Conservation (phyloP, 441 rosid species). For the Arabidopsis lyrata region DNA sequence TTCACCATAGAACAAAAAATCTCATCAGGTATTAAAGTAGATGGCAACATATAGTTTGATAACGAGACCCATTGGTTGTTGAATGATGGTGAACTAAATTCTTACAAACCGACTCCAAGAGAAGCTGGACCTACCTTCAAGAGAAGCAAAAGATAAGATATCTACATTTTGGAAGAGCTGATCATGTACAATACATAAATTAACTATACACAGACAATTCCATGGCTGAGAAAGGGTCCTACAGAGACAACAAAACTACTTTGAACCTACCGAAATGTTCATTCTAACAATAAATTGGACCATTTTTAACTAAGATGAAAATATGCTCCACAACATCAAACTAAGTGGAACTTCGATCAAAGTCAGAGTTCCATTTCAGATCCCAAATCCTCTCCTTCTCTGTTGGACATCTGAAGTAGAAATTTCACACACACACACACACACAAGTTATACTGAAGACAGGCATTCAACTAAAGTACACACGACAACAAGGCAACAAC, state of each 20-base stretch:
- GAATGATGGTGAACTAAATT: not conserved
- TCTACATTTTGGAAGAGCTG: not conserved
- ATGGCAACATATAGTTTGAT: conserved; percentile 19
- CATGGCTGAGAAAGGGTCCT: not conserved
- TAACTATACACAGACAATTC: conserved; percentile 15
- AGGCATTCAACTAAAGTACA: not conserved
- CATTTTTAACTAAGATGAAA: not conserved
- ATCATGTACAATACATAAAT: not conserved
- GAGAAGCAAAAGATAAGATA: conserved; percentile 12
- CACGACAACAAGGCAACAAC: conserved; percentile 4
- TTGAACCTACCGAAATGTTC: not conserved
- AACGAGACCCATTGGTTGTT: not conserved
- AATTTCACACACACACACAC: not conserved
- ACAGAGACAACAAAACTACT: conserved; percentile 18
- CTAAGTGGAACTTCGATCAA: not conserved
- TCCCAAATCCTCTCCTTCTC: conserved; percentile 10
- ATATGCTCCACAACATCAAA: conserved; percentile 19
- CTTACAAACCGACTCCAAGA: not conserved
- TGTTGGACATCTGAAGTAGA: not conserved
- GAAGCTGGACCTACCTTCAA: conserved; percentile 6
- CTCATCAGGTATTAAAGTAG: not conserved
- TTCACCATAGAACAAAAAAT: conserved; percentile 9
- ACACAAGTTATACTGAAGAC: not conserved
- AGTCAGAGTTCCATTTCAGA: conserved; percentile 4
- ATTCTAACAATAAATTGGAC: not conserved